Percentiles rank a stretch among this genome's conserved stretches.
phyloP scores from a whole-genome alignment of 148 eudicot species.

The Persicaria tinctoria region DNA sequence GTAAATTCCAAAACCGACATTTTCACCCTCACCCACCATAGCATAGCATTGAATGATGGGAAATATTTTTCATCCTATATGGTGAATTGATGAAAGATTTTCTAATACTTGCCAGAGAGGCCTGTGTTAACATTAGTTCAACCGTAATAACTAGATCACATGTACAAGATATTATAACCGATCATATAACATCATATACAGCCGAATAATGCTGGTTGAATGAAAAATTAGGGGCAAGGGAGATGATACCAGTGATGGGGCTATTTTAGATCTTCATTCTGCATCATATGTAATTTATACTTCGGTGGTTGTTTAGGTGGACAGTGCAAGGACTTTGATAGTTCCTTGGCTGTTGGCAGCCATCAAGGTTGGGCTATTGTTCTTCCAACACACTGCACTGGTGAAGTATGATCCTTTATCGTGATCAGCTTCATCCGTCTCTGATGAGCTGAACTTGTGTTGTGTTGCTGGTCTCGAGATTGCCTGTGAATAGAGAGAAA shows the following conservation, averaged over 20 bases:
- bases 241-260: neutral
- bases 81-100: neutral
- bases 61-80: neutral
- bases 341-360: conserved; percentile 88
- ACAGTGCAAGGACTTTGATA: conserved; percentile 65
- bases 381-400: conserved; percentile 88
- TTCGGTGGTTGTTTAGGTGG: conserved; percentile 28
- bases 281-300: neutral
- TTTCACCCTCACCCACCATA: neutral
- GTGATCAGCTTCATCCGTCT: conserved; percentile 41
- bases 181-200: neutral
- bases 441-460: conserved; percentile 54
- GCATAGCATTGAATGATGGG: neutral
- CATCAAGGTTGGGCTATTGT: conserved; percentile 65
- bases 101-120: neutral
- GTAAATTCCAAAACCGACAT: no score
- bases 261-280: neutral
- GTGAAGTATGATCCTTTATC: conserved; percentile 60
- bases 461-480: conserved; percentile 65
- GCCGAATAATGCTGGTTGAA: no score
- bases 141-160: neutral
- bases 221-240: neutral
- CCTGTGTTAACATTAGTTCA: neutral
- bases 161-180: neutral
- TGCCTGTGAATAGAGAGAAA: conserved; percentile 34